phyloP scores from a whole-genome alignment of 768 basidiomycete genomes.

The Trametes cubensis region DNA sequence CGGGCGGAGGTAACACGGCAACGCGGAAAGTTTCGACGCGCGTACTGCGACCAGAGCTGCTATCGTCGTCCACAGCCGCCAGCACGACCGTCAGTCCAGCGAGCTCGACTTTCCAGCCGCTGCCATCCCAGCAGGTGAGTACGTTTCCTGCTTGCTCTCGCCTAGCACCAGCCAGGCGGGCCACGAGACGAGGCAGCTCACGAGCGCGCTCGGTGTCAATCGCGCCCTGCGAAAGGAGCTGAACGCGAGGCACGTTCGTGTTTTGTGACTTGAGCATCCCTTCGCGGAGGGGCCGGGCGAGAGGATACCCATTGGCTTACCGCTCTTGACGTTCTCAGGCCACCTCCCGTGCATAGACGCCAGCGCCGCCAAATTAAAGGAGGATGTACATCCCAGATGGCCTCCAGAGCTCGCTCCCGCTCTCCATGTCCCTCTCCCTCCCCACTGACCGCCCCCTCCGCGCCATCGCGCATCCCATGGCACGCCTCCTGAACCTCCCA shows the following conservation, averaged over 20 bases:
- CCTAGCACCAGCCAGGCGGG: too few relatives aligned
- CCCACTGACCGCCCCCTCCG: slow-evolving; percentile 25
- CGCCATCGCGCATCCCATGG: slow-evolving; percentile 26
- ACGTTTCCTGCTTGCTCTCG: too few relatives aligned
- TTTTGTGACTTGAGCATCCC: neutral
- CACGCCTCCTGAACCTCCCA: slow-evolving; percentile 47
- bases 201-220: neutral
- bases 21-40: neutral
- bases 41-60: too few relatives aligned
- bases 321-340: slow-evolving; percentile 13
- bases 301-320: neutral
- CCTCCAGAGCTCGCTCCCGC: slow-evolving; percentile 1
- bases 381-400: slow-evolving; percentile 19
- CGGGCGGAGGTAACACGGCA: neutral
- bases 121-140: too few relatives aligned
- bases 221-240: slow-evolving; percentile 1
- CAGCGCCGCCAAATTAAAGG: slow-evolving; percentile 7
- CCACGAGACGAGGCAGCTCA: neutral
- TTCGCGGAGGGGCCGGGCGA: neutral
- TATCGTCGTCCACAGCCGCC: too few relatives aligned
- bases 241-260: slow-evolving; percentile 14
- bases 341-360: slow-evolving; percentile 15
- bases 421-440: slow-evolving; percentile 18
- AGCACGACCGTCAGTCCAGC: too few relatives aligned
- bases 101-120: too few relatives aligned